phyloP scores from a whole-genome alignment of 2,329 filamentous ascomycete genomes.

The Stenocarpella maydis region DNA sequence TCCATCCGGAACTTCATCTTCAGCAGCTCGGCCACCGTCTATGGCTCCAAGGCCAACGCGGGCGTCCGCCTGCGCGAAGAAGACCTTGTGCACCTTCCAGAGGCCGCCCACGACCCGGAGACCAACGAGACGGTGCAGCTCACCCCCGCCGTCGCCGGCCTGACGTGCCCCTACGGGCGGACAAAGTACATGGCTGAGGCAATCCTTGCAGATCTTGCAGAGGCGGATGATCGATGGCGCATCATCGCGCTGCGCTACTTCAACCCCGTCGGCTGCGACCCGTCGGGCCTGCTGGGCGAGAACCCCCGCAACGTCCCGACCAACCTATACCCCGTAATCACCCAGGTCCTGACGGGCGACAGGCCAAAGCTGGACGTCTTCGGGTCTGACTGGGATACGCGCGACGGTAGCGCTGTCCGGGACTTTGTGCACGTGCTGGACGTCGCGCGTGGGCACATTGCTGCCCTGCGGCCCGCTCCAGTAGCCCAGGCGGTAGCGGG shows the following conservation, averaged over 20 bases:
- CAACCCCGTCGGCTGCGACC: conserved; percentile 72
- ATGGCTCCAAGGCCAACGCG: conserved; percentile 62
- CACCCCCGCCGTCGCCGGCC: conserved; percentile 55
- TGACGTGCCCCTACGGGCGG: conserved; percentile 72
- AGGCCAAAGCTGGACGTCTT: conserved; percentile 65
- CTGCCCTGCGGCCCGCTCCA: conserved; percentile 56
- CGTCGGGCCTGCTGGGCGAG: conserved; percentile 70
- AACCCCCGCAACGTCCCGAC: conserved; percentile 68
- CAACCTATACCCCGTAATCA: conserved; percentile 71
- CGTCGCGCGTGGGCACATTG: conserved; percentile 69
- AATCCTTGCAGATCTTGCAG: conserved; percentile 68
- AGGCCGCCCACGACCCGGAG: conserved; percentile 52
- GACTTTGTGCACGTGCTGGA: conserved; percentile 75
- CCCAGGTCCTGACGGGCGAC: conserved; percentile 66
- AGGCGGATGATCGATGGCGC: conserved; percentile 67
- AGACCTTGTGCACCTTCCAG: conserved; percentile 60
- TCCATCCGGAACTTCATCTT: conserved; percentile 73
- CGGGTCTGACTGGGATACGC: conserved; percentile 70
- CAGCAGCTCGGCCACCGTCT: conserved; percentile 73
- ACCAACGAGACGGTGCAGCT: conserved; percentile 40
- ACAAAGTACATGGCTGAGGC: conserved; percentile 75
- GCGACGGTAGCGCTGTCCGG: conserved; percentile 70
- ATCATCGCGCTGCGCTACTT: conserved; percentile 73
- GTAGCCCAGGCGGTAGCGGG: neutral
- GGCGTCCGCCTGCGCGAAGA: conserved; percentile 64